Conservation (phyloP, 768 basidiomycete genomes). For the Panellus pusillus region DNA sequence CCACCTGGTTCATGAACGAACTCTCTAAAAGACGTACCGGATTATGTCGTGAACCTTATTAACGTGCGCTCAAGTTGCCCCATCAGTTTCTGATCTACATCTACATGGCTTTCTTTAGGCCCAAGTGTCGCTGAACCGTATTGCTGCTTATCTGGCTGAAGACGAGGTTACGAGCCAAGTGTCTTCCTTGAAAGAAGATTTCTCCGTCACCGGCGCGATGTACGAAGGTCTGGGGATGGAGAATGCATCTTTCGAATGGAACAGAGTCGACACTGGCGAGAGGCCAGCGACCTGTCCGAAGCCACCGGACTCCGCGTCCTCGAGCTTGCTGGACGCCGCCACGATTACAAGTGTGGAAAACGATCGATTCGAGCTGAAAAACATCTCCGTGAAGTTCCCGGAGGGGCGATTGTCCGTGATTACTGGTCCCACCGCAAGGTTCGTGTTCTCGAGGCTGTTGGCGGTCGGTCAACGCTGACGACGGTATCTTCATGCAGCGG, state of each 20-base stretch:
- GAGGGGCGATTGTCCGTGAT: constrained; percentile 68
- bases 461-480: no score
- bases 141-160: constrained; percentile 66
- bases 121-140: constrained; percentile 67
- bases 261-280: constrained; percentile 35
- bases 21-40: constrained; percentile 52
- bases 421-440: constrained; percentile 71
- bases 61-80: constrained; percentile 37
- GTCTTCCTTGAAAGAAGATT: constrained; percentile 55
- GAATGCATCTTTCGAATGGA: constrained; percentile 64
- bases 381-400: constrained; percentile 72
- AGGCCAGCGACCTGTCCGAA: not conserved
- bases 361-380: constrained; percentile 60
- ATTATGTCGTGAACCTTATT: constrained; percentile 75
- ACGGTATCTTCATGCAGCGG: constrained; percentile 41
- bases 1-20: not conserved
- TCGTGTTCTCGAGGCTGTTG: not conserved
- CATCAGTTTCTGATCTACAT: not conserved
- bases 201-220: constrained; percentile 26
- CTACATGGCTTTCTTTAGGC: constrained; percentile 35
- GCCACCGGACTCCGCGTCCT: not conserved
- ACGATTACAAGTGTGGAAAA: not conserved
- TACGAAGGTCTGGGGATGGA: constrained; percentile 54
- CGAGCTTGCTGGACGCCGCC: not conserved
- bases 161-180: constrained; percentile 72